Conservation (phyloP, 129 eudicot genomes). For the Cynara cardunculus region DNA sequence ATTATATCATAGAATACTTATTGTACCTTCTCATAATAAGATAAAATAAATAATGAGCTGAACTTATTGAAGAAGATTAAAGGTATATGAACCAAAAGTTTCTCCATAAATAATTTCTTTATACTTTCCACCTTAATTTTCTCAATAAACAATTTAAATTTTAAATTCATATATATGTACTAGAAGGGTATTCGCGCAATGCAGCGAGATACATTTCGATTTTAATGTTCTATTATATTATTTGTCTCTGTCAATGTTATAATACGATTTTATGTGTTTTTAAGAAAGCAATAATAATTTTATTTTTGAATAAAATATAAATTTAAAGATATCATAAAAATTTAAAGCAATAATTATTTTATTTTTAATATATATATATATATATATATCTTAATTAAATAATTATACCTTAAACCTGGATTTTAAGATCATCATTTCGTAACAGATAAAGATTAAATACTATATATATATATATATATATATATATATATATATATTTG, state of each 20-base stretch:
- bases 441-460: not conserved
- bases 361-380: not conserved
- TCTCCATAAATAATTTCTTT: not conserved
- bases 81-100: not conserved
- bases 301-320: too few species aligned
- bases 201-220: too few species aligned
- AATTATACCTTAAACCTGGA: not conserved
- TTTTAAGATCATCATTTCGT: not conserved
- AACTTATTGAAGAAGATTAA: slow-evolving; percentile 3
- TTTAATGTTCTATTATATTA: too few species aligned
- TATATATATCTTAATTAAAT: not conserved
- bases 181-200: too few species aligned
- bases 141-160: not conserved
- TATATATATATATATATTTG: not conserved
- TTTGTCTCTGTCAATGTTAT: too few species aligned
- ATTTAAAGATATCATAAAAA: too few species aligned
- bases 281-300: too few species aligned
- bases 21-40: not conserved
- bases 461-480: too few species aligned
- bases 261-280: too few species aligned
- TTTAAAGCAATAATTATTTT: too few species aligned
- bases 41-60: not conserved
- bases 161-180: not conserved
- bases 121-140: not conserved
- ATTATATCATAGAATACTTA: not conserved